A percentile compares a stretch with the other conserved stretches of the same genome.
phyloP scores from a whole-genome alignment of 176 grass and related monocot genomes.

The Poa annua region DNA sequence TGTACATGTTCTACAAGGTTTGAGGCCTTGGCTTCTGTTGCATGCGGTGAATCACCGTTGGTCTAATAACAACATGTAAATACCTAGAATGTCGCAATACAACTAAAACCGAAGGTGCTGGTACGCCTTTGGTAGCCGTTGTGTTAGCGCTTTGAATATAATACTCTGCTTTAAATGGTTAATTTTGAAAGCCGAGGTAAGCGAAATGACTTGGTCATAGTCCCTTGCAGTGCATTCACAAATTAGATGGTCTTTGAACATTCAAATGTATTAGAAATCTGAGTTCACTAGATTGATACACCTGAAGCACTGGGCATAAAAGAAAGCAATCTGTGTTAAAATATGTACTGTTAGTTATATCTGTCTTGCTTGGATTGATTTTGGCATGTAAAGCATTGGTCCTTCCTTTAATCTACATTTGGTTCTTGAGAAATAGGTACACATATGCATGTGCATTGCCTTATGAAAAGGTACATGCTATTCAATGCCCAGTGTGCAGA shows the following conservation, averaged over 20 bases:
- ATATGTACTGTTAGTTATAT: not conserved
- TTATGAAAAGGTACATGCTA: constrained; percentile 8
- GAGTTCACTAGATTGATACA: constrained; percentile 27
- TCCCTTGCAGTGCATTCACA: constrained; percentile 21
- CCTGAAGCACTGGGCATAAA: constrained; percentile 31
- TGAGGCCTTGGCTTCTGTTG: not conserved
- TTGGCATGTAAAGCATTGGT: not conserved
- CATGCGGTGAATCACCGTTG: constrained; percentile 17
- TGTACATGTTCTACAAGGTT: constrained; percentile 16
- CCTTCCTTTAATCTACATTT: not conserved
- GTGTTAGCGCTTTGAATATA: not conserved
- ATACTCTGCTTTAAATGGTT: constrained; percentile 32
- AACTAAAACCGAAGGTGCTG: constrained; percentile 3
- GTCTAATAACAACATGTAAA: not conserved
- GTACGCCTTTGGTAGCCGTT: not conserved
- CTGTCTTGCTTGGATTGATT: constrained; percentile 31
- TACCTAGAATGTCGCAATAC: not conserved
- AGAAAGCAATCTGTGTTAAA: not conserved
- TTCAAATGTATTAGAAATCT: constrained; percentile 26
- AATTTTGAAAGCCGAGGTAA: not conserved
- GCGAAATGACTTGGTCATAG: not conserved
- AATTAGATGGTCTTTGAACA: constrained; percentile 2
- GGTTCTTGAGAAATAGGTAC: constrained; percentile 16
- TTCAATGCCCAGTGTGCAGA: not conserved
- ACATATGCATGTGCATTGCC: constrained; percentile 4